phyloP scores from a whole-genome alignment of 768 basidiomycete species.

The Rhodotorula kratochvilovae region DNA sequence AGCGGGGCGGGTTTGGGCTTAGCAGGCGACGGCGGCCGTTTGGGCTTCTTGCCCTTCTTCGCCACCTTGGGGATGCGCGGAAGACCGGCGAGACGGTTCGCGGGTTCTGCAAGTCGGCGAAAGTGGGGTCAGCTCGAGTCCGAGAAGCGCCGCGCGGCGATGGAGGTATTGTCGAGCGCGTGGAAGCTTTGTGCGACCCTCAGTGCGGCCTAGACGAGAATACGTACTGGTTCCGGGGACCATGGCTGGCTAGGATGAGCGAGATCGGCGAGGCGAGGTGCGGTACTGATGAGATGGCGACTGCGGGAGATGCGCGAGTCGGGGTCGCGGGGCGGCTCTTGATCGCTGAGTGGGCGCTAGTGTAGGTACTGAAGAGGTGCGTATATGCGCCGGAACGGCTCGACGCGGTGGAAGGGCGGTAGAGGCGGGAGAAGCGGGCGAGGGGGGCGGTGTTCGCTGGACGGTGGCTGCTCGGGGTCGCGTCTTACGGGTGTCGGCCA shows the following conservation, averaged over 20 bases:
- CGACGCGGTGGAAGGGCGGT: too few relatives aligned
- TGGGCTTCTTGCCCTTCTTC: conserved; percentile 8
- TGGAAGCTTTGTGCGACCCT: neutral
- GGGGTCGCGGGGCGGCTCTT: too few relatives aligned
- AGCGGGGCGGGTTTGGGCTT: neutral
- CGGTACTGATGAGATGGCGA: neutral
- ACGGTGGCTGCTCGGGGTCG: neutral
- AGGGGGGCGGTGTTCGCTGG: neutral
- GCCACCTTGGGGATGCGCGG: conserved; percentile 16
- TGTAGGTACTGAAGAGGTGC: neutral
- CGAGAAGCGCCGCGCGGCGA: too few relatives aligned
- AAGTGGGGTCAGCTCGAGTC: neutral
- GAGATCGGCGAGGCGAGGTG: too few relatives aligned
- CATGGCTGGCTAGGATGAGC: neutral
- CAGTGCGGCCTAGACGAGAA: too few relatives aligned
- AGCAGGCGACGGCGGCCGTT: neutral
- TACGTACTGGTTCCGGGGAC: neutral
- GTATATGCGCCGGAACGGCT: too few relatives aligned
- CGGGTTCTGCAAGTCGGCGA: neutral
- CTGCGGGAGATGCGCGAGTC: neutral
- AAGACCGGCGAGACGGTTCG: conserved; percentile 18
- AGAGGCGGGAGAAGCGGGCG: neutral
- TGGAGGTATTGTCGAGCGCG: neutral
- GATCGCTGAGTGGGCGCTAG: too few relatives aligned
- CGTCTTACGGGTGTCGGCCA: neutral